These are phyloP conservation scores for Neurospora intermedia DNA, from an alignment of 495 filamentous ascomycete genomes.

Conservation along the genomic window DNA sequence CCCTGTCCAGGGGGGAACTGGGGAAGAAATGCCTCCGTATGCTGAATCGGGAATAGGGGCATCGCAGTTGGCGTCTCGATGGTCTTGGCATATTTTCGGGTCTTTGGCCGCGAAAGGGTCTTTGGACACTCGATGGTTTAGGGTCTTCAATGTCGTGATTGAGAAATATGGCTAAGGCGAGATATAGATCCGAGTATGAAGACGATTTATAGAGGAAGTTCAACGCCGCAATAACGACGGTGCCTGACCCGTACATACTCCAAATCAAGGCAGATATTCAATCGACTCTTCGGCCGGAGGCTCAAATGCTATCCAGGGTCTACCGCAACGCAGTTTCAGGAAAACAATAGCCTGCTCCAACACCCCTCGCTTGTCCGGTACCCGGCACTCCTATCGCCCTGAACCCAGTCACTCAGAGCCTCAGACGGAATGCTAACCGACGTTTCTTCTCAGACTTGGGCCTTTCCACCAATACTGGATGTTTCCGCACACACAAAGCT, in stretches of 20 bases:
- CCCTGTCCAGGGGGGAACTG: background rate
- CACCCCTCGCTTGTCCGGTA: background rate
- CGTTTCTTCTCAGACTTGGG: background rate
- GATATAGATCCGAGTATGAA: background rate
- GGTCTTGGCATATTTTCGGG: background rate
- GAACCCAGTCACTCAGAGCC: background rate
- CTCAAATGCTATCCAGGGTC: background rate
- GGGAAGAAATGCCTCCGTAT: background rate
- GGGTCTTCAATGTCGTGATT: too few species aligned
- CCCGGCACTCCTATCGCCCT: background rate
- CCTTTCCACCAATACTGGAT: background rate
- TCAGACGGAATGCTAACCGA: background rate
- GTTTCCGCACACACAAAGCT: background rate
- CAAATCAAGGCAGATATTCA: background rate
- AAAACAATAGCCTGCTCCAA: background rate
- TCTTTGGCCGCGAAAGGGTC: background rate
- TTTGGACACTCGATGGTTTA: background rate
- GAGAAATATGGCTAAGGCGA: background rate
- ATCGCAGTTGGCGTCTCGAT: background rate
- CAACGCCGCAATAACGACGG: background rate
- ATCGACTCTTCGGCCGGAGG: background rate
- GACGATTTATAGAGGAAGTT: background rate
- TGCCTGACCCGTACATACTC: rapidly evolving
- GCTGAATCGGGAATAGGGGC: background rate
- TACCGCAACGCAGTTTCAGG: background rate